Base-by-base conservation (phyloP, 1,284 basidiomycete genomes). In the Melampsora americana region DNA sequence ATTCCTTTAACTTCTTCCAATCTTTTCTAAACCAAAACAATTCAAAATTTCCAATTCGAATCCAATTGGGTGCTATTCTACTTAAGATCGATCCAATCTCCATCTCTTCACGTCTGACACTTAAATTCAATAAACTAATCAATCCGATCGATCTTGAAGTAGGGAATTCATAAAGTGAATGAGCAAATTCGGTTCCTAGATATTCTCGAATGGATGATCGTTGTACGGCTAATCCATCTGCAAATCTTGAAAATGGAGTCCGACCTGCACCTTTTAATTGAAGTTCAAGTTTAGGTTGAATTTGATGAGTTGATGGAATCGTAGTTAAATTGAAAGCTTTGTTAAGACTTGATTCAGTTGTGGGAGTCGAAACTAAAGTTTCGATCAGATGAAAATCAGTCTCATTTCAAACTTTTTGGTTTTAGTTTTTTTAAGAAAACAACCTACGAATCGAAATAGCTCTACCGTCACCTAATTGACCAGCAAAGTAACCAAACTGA, bases 381-480 rank as follows among this genome's bases (percentile, higher is more conserved):
- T 23, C 60, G 26, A 26, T 14, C 50, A n/a, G n/a, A n/a, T n/a
- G n/a, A n/a, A n/a, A n/a, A n/a, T n/a, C n/a, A n/a, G n/a, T n/a
- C n/a, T n/a, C n/a, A n/a, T n/a, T n/a, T n/a, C n/a, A n/a, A n/a
- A n/a, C n/a, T n/a, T n/a, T n/a, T n/a, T n/a, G n/a, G n/a, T n/a
- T n/a, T n/a, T n/a, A n/a, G n/a, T n/a, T n/a, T n/a, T n/a, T n/a
- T n/a, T n/a, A n/a, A 35, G 35, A 35, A 9, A 35, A 53, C 30
- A 20, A 16, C 60, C 5, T 32, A 61, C 60, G 30, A 30, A 61
- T 61, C 60, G 92, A 92, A 39, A 94, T 91, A 0, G 95, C 95
- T 18, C 95, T 87, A 0, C 95, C 95, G 81, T 99, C 95, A 11
- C 95, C 95, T 2, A 99, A 87, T 83, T 98, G 95, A n/a, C 94